Conservation (phyloP, 306 rosid genomes). For the Lagenaria siceraria region DNA sequence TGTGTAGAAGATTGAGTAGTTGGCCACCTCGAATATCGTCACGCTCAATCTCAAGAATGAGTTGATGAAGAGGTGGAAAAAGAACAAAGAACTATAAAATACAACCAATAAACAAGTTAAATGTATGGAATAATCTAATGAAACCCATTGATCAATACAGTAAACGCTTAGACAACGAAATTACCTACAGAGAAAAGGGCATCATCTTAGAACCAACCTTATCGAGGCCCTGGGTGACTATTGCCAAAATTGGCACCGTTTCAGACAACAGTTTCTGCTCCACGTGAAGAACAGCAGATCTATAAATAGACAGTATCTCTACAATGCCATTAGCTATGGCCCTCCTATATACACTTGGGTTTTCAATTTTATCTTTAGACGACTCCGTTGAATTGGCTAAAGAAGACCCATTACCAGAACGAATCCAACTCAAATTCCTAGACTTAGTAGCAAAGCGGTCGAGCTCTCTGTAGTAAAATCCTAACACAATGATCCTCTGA, state of each 20-base stretch:
- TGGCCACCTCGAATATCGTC: conserved; percentile 81
- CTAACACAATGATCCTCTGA: conserved; percentile 69
- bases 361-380: conserved; percentile 19
- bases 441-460: conserved; percentile 72
- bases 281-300: conserved; percentile 76
- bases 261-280: conserved; percentile 83
- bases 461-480: conserved; percentile 84
- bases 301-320: conserved; percentile 68
- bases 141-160: background rate
- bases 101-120: background rate
- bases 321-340: conserved; percentile 87
- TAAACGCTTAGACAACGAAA: background rate
- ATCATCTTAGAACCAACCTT: conserved; percentile 31
- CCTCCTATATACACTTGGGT: conserved; percentile 72
- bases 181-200: conserved; percentile 1
- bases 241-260: conserved; percentile 74
- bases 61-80: conserved; percentile 76
- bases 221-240: conserved; percentile 78
- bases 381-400: conserved; percentile 18
- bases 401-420: conserved; percentile 38
- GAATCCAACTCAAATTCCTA: conserved; percentile 83
- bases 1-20: conserved; percentile 75
- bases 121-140: background rate
- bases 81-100: conserved; percentile 61
- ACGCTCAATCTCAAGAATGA: conserved; percentile 70